Conservation (phyloP, 768 basidiomycete species). For the Trichaptum fuscoviolaceum region DNA sequence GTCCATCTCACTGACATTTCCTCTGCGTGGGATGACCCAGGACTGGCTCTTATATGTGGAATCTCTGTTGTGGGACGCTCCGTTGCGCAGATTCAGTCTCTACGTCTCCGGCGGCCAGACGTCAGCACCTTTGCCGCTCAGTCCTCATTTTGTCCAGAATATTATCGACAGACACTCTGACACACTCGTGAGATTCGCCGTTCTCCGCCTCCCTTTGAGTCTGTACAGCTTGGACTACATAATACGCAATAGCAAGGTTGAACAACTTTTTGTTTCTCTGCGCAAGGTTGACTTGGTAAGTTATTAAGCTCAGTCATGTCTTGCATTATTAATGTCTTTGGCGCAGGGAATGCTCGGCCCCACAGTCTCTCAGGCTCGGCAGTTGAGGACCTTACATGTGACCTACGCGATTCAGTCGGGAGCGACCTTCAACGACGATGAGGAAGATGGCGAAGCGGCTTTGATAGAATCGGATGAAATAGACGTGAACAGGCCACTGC, state of each 20-base stretch:
- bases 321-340: background rate
- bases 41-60: conserved; percentile 42
- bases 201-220: conserved; percentile 58
- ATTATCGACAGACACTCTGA: conserved; percentile 47
- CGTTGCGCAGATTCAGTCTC: conserved; percentile 58
- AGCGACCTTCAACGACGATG: conserved; percentile 12
- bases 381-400: conserved; percentile 55
- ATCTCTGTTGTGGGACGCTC: conserved; percentile 40
- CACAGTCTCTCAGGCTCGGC: conserved; percentile 39
- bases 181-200: conserved; percentile 51
- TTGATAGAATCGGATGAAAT: background rate
- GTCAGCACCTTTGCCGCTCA: conserved; percentile 22
- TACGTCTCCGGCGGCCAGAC: conserved; percentile 45
- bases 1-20: conserved; percentile 55
- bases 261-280: conserved; percentile 60
- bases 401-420: conserved; percentile 32
- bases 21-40: conserved; percentile 29
- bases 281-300: conserved; percentile 43
- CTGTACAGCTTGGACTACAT: conserved; percentile 45
- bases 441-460: conserved; percentile 11
- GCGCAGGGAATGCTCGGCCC: conserved; percentile 35
- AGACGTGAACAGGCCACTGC: conserved; percentile 6
- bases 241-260: conserved; percentile 50
- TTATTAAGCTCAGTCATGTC: conserved; percentile 1
- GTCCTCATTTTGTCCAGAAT: conserved; percentile 44